Evolutionary conservation across 495 filamentous ascomycete genomes (phyloP).

Genomic region (Neurospora sp.): DNA sequence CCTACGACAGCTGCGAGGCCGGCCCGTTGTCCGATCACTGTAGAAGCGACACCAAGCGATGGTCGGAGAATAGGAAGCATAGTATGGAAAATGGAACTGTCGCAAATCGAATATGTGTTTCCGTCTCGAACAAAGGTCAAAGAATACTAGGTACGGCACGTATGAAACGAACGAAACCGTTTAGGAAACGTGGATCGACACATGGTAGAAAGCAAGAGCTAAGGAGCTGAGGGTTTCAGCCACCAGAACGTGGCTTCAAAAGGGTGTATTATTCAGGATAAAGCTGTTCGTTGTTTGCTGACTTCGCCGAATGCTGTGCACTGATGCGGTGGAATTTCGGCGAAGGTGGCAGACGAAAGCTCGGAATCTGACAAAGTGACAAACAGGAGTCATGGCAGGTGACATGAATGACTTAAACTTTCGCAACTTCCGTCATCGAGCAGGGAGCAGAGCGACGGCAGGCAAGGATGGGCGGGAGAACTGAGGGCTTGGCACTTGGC

Average conservation of each 20-base stretch:
- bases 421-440: background rate
- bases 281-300: background rate
- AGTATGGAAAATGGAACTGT: background rate
- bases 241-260: background rate
- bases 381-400: background rate
- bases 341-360: background rate
- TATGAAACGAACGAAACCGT: background rate
- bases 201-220: background rate
- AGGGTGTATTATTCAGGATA: background rate
- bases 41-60: background rate
- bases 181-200: background rate
- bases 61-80: background rate
- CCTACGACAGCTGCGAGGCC: background rate
- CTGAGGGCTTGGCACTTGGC: background rate
- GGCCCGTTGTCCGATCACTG: background rate
- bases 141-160: background rate
- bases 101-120: background rate
- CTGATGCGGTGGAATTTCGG: background rate
- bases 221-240: background rate
- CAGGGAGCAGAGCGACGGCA: background rate
- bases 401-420: background rate
- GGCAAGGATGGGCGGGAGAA: background rate
- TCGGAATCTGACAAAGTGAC: background rate
- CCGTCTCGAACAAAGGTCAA: background rate
- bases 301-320: background rate